Conservation (phyloP, 331 rosid genomes). For the Pyrus hybrid region DNA sequence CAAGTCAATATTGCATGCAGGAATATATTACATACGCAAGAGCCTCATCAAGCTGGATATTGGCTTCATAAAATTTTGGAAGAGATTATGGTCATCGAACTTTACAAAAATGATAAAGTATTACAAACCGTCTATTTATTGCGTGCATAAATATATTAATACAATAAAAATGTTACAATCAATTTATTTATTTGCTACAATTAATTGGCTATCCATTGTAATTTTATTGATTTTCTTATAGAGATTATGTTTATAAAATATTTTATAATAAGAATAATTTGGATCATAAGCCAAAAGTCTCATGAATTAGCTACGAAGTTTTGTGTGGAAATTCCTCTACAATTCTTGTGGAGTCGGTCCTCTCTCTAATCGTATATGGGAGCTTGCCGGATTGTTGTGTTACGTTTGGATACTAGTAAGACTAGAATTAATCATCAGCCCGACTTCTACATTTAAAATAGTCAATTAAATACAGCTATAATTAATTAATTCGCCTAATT, state of each 20-base stretch:
- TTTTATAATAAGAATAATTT: too few species aligned
- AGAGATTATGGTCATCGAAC: background rate
- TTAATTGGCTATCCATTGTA: too few species aligned
- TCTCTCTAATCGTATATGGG: background rate
- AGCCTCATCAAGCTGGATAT: background rate
- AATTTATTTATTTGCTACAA: too few species aligned
- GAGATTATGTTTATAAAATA: too few species aligned
- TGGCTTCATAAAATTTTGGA: background rate
- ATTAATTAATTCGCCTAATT: background rate
- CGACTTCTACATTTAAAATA: too few species aligned
- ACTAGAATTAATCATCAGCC: background rate
- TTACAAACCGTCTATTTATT: too few species aligned
- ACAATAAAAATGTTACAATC: too few species aligned
- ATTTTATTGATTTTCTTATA: too few species aligned
- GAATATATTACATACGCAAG: background rate
- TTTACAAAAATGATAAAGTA: background rate
- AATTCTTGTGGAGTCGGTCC: background rate
- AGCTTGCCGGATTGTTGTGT: background rate
- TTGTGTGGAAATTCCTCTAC: too few species aligned
- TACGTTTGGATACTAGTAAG: background rate
- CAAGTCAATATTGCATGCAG: background rate
- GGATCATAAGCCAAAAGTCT: too few species aligned
- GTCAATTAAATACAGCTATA: background rate
- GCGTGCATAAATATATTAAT: too few species aligned
- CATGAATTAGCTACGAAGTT: background rate